These are phyloP conservation scores for Amborella trichopoda DNA, from an alignment of 164 flowering plant genomes.

Conservation along the genomic window DNA sequence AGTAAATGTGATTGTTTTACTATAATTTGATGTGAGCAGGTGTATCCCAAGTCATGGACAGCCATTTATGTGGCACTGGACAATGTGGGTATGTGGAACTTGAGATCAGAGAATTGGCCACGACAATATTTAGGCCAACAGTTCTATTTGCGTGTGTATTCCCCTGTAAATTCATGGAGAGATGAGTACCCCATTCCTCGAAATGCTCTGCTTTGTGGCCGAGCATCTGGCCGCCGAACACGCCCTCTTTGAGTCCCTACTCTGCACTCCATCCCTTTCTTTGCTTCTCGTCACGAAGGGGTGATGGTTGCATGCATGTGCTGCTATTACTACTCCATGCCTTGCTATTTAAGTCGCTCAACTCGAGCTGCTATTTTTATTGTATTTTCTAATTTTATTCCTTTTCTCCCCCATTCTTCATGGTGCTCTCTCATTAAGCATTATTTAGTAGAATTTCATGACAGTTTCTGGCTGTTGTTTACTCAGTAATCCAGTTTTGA, in stretches of 20 bases:
- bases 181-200: slow-evolving; percentile 76
- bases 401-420: too few relatives aligned
- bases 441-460: too few relatives aligned
- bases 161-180: slow-evolving; percentile 66
- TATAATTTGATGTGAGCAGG: too few relatives aligned
- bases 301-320: slow-evolving; percentile 20
- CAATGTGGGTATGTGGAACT: slow-evolving; percentile 93
- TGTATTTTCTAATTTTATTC: too few relatives aligned
- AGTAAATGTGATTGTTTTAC: too few relatives aligned
- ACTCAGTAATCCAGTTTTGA: too few relatives aligned
- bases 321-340: too few relatives aligned
- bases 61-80: slow-evolving; percentile 75
- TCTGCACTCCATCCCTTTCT: too few relatives aligned
- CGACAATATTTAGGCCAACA: slow-evolving; percentile 91
- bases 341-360: too few relatives aligned
- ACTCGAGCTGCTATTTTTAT: too few relatives aligned
- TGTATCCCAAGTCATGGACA: slow-evolving; percentile 78
- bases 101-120: slow-evolving; percentile 81
- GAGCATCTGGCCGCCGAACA: slow-evolving; percentile 47
- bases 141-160: slow-evolving; percentile 69
- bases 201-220: slow-evolving; percentile 72
- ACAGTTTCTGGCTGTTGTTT: too few relatives aligned
- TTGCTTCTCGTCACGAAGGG: slow-evolving; percentile 20
- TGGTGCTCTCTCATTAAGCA: too few relatives aligned
- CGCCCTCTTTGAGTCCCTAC: slow-evolving; percentile 13